A percentile compares a stretch with the other conserved stretches of the same genome.
Evolutionary conservation across 1,284 basidiomycete species (phyloP).

Genomic region (Austropuccinia psidii): DNA sequence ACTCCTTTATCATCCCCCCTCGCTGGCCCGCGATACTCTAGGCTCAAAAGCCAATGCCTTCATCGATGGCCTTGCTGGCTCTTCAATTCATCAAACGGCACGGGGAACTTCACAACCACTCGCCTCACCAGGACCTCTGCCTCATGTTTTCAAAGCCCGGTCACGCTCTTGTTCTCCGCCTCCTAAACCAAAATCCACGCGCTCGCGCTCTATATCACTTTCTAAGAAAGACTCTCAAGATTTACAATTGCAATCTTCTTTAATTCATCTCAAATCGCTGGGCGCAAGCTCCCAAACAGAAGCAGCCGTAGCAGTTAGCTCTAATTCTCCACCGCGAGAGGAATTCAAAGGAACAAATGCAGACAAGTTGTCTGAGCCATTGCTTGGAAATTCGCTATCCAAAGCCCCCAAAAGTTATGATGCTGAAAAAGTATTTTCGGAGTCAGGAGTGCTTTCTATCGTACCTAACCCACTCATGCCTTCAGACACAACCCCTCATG

Average conservation of each 20-base stretch:
- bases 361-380: too few relatives aligned
- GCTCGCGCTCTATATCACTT: background rate
- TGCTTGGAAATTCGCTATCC: too few relatives aligned
- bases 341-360: too few relatives aligned
- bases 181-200: background rate
- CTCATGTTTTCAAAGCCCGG: background rate
- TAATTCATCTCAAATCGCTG: background rate
- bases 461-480: too few relatives aligned
- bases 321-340: background rate
- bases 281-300: background rate
- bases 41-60: background rate
- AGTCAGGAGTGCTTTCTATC: too few relatives aligned
- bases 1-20: slow-evolving; percentile 24
- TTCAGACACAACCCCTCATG: too few relatives aligned
- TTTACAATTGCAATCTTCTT: background rate
- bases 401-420: too few relatives aligned
- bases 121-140: background rate
- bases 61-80: background rate
- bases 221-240: background rate
- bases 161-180: slow-evolving; percentile 27
- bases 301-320: background rate
- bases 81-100: background rate
- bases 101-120: slow-evolving; percentile 20
- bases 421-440: too few relatives aligned
- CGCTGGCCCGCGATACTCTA: background rate